Conservation (phyloP, 2,329 filamentous ascomycete genomes). For the Pseudogymnoascus sp. region DNA sequence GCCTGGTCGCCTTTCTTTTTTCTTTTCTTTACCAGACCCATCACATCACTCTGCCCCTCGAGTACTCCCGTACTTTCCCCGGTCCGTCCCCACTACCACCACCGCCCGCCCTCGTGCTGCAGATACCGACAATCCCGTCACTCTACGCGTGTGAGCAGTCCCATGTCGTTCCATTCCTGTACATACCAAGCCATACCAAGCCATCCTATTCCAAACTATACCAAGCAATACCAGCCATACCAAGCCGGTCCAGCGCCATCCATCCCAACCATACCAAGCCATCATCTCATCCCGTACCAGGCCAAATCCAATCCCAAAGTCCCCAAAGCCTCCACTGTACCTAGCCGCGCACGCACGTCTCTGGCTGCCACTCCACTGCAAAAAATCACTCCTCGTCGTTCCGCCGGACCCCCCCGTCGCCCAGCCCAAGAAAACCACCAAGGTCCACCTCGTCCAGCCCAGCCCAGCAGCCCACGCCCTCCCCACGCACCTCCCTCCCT, state of each 20-base stretch:
- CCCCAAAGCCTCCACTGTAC: background rate
- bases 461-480: background rate
- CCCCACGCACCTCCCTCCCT: background rate
- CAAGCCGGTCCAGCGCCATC: background rate
- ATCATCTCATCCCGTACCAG: too few relatives aligned
- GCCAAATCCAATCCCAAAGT: background rate
- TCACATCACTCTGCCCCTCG: too few relatives aligned
- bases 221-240: background rate
- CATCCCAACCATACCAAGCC: background rate
- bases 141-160: background rate
- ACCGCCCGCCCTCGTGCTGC: background rate
- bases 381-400: background rate
- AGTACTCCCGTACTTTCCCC: background rate
- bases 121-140: constrained; percentile 1
- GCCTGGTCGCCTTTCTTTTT: too few relatives aligned
- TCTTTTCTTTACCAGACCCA: too few relatives aligned
- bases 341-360: background rate
- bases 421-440: background rate
- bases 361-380: background rate
- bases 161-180: background rate
- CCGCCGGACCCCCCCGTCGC: background rate
- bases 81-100: background rate
- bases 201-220: background rate
- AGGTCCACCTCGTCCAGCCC: background rate
- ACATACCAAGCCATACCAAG: background rate